phyloP scores from a whole-genome alignment of 1,284 basidiomycete genomes.

The Apiotrichum veenhuisii region DNA sequence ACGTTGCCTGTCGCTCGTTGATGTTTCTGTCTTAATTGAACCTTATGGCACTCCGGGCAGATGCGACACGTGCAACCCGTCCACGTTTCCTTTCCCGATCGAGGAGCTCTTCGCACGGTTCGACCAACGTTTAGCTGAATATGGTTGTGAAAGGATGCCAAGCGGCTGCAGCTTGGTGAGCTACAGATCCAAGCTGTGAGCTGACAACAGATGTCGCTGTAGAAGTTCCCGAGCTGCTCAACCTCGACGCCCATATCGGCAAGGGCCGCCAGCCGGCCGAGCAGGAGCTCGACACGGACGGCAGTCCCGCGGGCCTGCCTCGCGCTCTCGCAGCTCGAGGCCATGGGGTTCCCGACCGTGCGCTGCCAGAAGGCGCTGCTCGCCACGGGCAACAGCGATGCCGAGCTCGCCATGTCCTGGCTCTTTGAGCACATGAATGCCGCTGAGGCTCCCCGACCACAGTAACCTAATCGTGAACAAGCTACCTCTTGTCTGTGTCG shows the following conservation, averaged over 20 bases:
- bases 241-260: slow-evolving; percentile 68
- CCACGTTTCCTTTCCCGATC: too few relatives aligned
- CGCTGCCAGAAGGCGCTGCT: slow-evolving; percentile 84
- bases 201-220: slow-evolving; percentile 71
- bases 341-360: slow-evolving; percentile 80
- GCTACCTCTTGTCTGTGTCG: too few relatives aligned
- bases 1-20: too few relatives aligned
- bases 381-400: slow-evolving; percentile 74
- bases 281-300: slow-evolving; percentile 60
- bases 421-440: slow-evolving; percentile 94
- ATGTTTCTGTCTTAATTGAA: too few relatives aligned
- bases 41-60: too few relatives aligned
- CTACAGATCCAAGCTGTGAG: slow-evolving; percentile 5
- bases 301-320: slow-evolving; percentile 53
- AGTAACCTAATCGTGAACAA: too few relatives aligned
- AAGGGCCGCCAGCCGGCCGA: slow-evolving; percentile 72
- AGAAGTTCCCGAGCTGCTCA: slow-evolving; percentile 61
- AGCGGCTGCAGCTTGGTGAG: slow-evolving; percentile 82
- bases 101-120: too few relatives aligned
- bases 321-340: slow-evolving; percentile 69
- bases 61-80: too few relatives aligned
- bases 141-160: too few relatives aligned
- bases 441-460: too few relatives aligned
- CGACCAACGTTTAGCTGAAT: too few relatives aligned
- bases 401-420: slow-evolving; percentile 92